These are phyloP conservation scores for Pinus taeda DNA, from an alignment of 75 land plant species.

Conservation along the genomic window DNA sequence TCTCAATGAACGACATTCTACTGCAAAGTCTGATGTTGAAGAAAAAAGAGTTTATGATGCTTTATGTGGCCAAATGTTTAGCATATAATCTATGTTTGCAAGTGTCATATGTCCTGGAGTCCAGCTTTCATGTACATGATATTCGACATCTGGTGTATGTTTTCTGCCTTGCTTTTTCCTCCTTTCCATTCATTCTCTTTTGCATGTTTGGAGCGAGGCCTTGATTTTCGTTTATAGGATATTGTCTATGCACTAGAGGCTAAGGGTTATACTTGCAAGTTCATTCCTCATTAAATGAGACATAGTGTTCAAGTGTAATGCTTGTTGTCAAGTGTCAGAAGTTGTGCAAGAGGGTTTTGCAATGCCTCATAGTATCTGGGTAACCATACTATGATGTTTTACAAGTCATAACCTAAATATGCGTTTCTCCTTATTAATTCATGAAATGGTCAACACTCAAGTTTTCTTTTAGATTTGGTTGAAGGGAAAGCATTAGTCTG, in stretches of 20 bases:
- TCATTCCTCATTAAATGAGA: neutral
- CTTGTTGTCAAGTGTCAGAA: neutral
- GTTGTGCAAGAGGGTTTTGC: neutral
- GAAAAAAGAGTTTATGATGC: no score
- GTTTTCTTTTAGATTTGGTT: neutral
- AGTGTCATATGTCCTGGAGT: neutral
- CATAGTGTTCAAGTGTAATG: neutral
- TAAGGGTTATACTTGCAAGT: neutral
- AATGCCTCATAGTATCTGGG: neutral
- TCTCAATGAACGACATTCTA: neutral
- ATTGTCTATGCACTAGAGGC: neutral
- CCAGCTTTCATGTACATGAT: neutral
- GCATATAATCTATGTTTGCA: neutral
- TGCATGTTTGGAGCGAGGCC: neutral
- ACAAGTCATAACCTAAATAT: neutral
- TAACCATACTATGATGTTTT: neutral
- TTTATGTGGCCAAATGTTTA: neutral
- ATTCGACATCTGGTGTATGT: neutral
- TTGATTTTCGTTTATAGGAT: neutral
- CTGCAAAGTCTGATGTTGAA: no score
- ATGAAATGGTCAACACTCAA: neutral
- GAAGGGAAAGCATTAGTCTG: constrained; percentile 1
- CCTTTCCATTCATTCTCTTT: neutral
- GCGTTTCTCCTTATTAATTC: neutral
- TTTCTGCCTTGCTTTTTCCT: neutral